These are phyloP conservation scores for Bertia moriformis DNA, from an alignment of 2,329 filamentous ascomycete species.

Conservation along the genomic window DNA sequence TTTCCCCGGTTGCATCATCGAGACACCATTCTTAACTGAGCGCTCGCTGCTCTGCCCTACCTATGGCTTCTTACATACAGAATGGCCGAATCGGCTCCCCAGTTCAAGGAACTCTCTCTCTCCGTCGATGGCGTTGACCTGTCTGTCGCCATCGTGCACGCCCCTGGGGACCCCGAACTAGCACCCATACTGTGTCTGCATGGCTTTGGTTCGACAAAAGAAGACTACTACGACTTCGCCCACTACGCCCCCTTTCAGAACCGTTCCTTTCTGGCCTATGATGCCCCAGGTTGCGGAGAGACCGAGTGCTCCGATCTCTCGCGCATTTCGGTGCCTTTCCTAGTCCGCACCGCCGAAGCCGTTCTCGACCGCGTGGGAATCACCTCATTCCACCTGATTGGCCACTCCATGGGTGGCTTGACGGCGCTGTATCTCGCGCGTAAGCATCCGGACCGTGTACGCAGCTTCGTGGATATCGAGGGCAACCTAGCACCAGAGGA, in stretches of 20 bases:
- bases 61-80: too few species aligned
- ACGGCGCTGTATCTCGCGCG: constrained; percentile 8
- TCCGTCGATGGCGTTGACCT: constrained; percentile 10
- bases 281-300: constrained; percentile 10
- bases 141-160: background rate
- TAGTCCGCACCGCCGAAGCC: constrained; percentile 6
- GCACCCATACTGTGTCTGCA: constrained; percentile 10
- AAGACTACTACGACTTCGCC: constrained; percentile 10
- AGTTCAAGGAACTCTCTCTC: background rate
- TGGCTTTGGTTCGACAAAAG: constrained; percentile 11
- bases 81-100: too few species aligned
- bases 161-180: constrained; percentile 9
- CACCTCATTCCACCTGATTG: constrained; percentile 9
- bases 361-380: constrained; percentile 6
- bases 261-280: constrained; percentile 8
- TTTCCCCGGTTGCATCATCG: too few species aligned
- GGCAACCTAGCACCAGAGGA: constrained; percentile 11
- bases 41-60: too few species aligned
- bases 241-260: constrained; percentile 5
- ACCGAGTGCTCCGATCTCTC: constrained; percentile 6
- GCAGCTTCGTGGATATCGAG: constrained; percentile 12
- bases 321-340: constrained; percentile 7
- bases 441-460: constrained; percentile 2
- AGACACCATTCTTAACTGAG: too few species aligned
- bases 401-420: constrained; percentile 12